These are phyloP conservation scores for Microcyclospora pomicola DNA, from an alignment of 2,329 filamentous ascomycete genomes.

Conservation along the genomic window DNA sequence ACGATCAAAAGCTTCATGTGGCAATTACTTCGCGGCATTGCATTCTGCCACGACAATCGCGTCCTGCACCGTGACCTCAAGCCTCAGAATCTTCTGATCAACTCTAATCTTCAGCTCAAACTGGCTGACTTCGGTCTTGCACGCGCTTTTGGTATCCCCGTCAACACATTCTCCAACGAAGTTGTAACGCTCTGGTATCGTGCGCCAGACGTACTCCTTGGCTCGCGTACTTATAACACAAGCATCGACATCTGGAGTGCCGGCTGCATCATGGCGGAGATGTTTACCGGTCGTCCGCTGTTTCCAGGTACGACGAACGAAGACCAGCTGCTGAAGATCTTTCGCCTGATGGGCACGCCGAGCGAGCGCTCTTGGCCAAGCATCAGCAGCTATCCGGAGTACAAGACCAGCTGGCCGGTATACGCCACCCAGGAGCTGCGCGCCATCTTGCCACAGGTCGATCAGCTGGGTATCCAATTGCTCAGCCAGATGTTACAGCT, in stretches of 20 bases:
- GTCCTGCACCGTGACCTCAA: slow-evolving; percentile 93
- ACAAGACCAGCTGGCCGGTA: slow-evolving; percentile 88
- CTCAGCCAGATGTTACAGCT: slow-evolving; percentile 85
- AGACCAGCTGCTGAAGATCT: slow-evolving; percentile 93
- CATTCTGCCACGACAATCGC: slow-evolving; percentile 94
- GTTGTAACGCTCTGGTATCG: slow-evolving; percentile 97
- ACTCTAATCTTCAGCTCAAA: slow-evolving; percentile 78
- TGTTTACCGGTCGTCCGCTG: slow-evolving; percentile 90
- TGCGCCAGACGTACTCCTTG: slow-evolving; percentile 86
- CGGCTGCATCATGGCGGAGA: slow-evolving; percentile 98
- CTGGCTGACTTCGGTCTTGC: slow-evolving; percentile 90
- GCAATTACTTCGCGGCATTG: slow-evolving; percentile 86
- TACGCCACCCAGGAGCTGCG: slow-evolving; percentile 85
- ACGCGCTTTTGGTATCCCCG: slow-evolving; percentile 87
- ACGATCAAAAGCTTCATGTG: slow-evolving; percentile 99
- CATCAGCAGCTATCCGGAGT: slow-evolving; percentile 91
- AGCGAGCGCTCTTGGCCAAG: slow-evolving; percentile 92
- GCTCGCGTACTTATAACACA: slow-evolving; percentile 95
- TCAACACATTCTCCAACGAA: slow-evolving; percentile 97
- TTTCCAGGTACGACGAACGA: slow-evolving; percentile 98
- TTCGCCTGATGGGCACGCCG: slow-evolving; percentile 95
- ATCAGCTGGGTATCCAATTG: slow-evolving; percentile 72
- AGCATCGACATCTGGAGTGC: slow-evolving; percentile 99
- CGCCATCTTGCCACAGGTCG: slow-evolving; percentile 78
- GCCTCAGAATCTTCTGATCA: slow-evolving; percentile 92